phyloP scores from a whole-genome alignment of 1,284 basidiomycete species.

The Ustilago trichophora region DNA sequence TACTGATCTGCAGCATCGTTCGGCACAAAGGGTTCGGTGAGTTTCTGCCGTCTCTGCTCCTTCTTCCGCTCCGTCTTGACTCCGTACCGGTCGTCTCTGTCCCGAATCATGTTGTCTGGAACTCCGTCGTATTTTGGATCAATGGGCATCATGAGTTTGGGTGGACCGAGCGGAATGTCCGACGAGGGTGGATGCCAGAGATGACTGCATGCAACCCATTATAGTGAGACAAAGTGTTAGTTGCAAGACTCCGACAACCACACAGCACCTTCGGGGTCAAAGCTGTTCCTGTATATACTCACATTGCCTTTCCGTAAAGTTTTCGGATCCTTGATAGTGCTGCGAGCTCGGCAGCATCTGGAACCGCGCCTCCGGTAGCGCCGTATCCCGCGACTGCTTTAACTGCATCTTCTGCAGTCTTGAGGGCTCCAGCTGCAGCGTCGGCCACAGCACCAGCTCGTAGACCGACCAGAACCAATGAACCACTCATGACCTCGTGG shows the following conservation, averaged over 20 bases:
- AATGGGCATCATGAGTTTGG: slow-evolving; percentile 43
- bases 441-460: slow-evolving; percentile 11
- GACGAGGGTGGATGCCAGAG: slow-evolving; percentile 21
- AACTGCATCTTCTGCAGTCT: slow-evolving; percentile 19
- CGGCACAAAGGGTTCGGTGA: slow-evolving; percentile 17
- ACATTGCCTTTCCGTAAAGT: slow-evolving; percentile 38
- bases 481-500: slow-evolving; percentile 71
- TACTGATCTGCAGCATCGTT: slow-evolving; percentile 34
- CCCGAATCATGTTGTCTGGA: slow-evolving; percentile 7
- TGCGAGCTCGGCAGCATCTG: slow-evolving; percentile 34
- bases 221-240: too few relatives aligned
- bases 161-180: slow-evolving; percentile 24
- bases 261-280: too few relatives aligned
- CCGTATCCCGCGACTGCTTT: slow-evolving; percentile 1
- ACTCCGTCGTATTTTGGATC: slow-evolving; percentile 19
- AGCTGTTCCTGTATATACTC: too few relatives aligned
- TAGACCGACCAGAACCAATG: slow-evolving; percentile 67
- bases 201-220: too few relatives aligned
- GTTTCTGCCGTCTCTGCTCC: slow-evolving; percentile 13
- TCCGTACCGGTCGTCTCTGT: slow-evolving; percentile 19
- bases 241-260: too few relatives aligned
- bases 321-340: slow-evolving; percentile 21
- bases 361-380: slow-evolving; percentile 28
- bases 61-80: slow-evolving; percentile 33
- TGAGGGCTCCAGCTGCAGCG: slow-evolving; percentile 9